These are phyloP conservation scores for Fusarium piperis DNA, from an alignment of 2,329 filamentous ascomycete genomes.

Conservation along the genomic window DNA sequence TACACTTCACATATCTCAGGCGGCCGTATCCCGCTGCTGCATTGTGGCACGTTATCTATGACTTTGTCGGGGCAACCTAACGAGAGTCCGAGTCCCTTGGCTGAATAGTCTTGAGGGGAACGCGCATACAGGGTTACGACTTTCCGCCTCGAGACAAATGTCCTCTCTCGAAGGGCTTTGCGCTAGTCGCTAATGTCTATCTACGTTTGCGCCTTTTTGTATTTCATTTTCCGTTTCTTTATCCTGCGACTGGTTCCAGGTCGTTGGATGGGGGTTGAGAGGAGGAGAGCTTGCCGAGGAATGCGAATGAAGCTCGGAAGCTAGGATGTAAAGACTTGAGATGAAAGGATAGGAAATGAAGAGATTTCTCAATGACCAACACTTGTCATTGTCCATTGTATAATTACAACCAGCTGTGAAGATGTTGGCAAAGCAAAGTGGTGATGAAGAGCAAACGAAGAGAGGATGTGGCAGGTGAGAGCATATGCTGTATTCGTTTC, in stretches of 20 bases:
- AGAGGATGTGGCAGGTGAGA: neutral
- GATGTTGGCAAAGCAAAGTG: neutral
- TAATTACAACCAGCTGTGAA: neutral
- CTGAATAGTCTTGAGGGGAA: constrained; percentile 8
- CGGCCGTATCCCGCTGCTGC: constrained; percentile 23
- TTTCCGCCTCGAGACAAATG: constrained; percentile 19
- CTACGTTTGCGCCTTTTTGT: constrained; percentile 33
- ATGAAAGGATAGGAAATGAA: constrained; percentile 42
- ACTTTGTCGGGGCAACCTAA: constrained; percentile 21
- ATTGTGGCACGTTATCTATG: constrained; percentile 30
- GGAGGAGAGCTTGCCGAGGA: constrained; percentile 17
- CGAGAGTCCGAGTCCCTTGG: constrained; percentile 10
- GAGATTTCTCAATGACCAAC: constrained; percentile 29
- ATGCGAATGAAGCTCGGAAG: constrained; percentile 5
- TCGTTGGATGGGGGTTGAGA: constrained; percentile 36
- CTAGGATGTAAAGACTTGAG: constrained; percentile 36
- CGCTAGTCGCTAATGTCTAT: constrained; percentile 45
- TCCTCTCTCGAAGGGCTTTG: constrained; percentile 18
- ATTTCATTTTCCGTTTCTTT: constrained; percentile 37
- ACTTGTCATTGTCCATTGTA: neutral
- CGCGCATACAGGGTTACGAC: constrained; percentile 26
- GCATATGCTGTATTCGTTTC: neutral
- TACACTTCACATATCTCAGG: constrained; percentile 36
- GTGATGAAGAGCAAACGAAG: neutral
- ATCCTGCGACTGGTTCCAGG: constrained; percentile 33